Evolutionary conservation across 345 rosid species (phyloP), one percentile per base, ranked within the genome.

Genomic region (Passiflora organensis): DNA sequence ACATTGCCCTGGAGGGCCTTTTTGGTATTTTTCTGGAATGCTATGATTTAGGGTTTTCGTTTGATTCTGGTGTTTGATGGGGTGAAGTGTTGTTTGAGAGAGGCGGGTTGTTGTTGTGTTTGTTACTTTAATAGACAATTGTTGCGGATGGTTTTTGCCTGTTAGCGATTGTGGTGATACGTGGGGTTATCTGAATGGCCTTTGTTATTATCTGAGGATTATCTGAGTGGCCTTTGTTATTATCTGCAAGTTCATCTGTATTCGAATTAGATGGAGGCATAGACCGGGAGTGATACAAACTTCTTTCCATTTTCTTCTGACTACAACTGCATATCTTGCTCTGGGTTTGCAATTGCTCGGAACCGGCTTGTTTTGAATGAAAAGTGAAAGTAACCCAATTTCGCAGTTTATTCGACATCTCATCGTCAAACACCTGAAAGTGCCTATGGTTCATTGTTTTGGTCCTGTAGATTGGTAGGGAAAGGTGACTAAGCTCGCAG

Each of bases 211-310:
- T 19, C 13, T 72, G 77, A 62, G 72, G 71, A 67, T 60, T 74
- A 60, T 23, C 48, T 71, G 73, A 77, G 71, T 24, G 63, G 48
- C 50, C 15, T 46, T 46, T 48, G 19, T 43, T 37, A 5, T 13
- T 39, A 24, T 69, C 58, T 66, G 72, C 72, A 67, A 70, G 72
- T 66, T 73, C 82, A 70, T 81, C 76, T 59, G 70, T 24, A 37
- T 32, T 48, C 43, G 51, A 76, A n/a, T n/a, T n/a, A 75, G 84
- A 78, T 73, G 76, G 78, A 72, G 62, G 73, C 70, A 61, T 80
- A 76, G n/a, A 10, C n/a, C n/a, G n/a, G n/a, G n/a, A n/a, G n/a
- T n/a, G n/a, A 9, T 41, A 8, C 13, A 41, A 11, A 12, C 5
- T 41, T 41, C n/a, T 15, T 12, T 8, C 13, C n/a, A 15, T 15